Evolutionary conservation across 768 basidiomycete genomes (phyloP), one percentile per base, ranked within the genome.

Genomic region (Tulasnella sp.): DNA sequence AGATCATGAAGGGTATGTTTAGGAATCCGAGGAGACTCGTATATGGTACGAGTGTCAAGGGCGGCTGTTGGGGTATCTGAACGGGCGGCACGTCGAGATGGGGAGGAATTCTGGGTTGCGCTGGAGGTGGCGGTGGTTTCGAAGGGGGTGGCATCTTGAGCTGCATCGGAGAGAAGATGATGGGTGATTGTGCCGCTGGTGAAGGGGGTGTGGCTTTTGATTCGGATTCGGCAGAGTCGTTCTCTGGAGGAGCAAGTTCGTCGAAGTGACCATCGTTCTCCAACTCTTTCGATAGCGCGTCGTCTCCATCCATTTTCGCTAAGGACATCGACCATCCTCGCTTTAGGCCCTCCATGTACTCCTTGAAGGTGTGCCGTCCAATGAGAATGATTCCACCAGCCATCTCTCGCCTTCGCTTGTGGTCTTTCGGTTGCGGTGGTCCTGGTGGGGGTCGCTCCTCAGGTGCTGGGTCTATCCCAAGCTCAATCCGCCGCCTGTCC

Each of bases 291-390:
- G 86, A 76, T n/a, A 93, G 74, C 34, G 73, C 70, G 55, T 90
- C 85, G 60, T 94, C 90, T 34, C 74, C 72, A 68, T 89, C 86
- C 55, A 85, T 73, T 52, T 79, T 78, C 49, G 84, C 78, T 30
- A 90, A 70, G 1, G 81, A 76, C 27, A 83, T 83, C 19, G 84
- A 81, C 88, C 89, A 99, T 1, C 96, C 96, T 56, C 79, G 77
- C 68, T 78, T 81, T 43, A 97, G 68, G 2, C 95, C 96, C 56
- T 83, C 78, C 81, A 97, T 81, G 70, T 88, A 98, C 73, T 99
- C 96, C 74, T 97, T 99, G 72, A 95, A 79, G 0, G 90, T 87
- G 34, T 88, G 82, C 51, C 96, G 81, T 3, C 96, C 96, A 29
- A 99, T 71, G 59, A 99, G 74, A 59, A 96, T 77, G 42, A 83